phyloP scores from a whole-genome alignment of 805 yeast genomes.

The Kluyveromyces lactis region DNA sequence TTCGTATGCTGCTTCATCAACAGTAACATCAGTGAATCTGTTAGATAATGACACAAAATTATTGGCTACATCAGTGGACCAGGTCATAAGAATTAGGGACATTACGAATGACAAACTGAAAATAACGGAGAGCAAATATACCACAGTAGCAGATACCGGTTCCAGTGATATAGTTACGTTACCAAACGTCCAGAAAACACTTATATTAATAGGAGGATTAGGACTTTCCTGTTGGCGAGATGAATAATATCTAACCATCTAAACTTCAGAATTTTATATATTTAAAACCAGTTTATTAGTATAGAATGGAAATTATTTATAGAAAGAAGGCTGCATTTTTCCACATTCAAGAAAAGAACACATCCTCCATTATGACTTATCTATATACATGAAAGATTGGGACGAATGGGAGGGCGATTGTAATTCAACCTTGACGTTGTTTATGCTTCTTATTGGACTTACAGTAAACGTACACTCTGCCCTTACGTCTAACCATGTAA shows the following conservation, averaged over 20 bases:
- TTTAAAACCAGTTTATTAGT: too few relatives aligned
- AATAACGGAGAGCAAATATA: conserved; percentile 40
- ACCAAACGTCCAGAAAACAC: conserved; percentile 19
- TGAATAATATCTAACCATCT: too few relatives aligned
- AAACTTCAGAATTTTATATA: too few relatives aligned
- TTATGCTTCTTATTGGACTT: conserved; percentile 89
- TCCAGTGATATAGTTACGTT: conserved; percentile 40
- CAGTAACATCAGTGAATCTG: conserved; percentile 58
- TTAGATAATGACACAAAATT: conserved; percentile 28
- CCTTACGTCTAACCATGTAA: conserved; percentile 89
- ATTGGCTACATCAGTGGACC: conserved; percentile 77
- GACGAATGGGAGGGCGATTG: too few relatives aligned
- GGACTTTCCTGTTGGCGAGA: conserved; percentile 44
- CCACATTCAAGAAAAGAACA: too few relatives aligned
- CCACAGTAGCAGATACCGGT: conserved; percentile 90
- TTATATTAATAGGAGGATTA: conserved; percentile 66
- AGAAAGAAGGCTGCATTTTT: too few relatives aligned
- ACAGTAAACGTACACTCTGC: conserved; percentile 88
- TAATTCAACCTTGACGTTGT: conserved; percentile 70
- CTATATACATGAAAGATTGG: too few relatives aligned
- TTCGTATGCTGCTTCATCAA: conserved; percentile 71
- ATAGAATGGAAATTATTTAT: too few relatives aligned
- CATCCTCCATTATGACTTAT: too few relatives aligned
- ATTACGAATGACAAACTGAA: conserved; percentile 20
- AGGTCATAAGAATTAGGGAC: conserved; percentile 63